phyloP scores from a whole-genome alignment of 148 eudicot genomes.

The Rhododendron williamsianum region DNA sequence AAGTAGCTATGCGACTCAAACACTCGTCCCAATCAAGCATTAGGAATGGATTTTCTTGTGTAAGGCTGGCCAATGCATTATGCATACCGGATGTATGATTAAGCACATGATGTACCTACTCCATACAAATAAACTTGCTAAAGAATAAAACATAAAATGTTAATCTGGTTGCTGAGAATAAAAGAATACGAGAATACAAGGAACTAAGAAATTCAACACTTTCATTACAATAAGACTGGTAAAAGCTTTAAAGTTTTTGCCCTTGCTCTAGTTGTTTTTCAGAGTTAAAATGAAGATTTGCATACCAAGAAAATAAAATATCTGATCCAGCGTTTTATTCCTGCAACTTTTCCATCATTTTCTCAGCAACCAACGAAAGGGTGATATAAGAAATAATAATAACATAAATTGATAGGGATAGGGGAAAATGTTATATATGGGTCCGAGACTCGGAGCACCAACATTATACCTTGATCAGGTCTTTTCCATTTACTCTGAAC shows the following conservation, averaged over 20 bases:
- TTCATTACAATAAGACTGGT: not conserved
- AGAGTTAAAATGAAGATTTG: not conserved
- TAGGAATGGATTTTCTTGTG: constrained; percentile 61
- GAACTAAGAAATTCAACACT: not conserved
- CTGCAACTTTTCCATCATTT: not conserved
- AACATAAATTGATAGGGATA: not conserved
- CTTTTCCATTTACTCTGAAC: constrained; percentile 69
- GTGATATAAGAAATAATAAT: not conserved
- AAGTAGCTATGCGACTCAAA: constrained; percentile 46
- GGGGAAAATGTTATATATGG: not conserved
- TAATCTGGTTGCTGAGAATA: not conserved
- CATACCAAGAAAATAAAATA: not conserved
- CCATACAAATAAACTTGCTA: not conserved
- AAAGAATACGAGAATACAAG: not conserved
- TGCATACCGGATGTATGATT: constrained; percentile 96
- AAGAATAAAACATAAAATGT: not conserved
- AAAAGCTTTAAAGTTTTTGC: not conserved
- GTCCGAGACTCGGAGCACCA: not conserved
- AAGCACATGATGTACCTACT: constrained; percentile 89
- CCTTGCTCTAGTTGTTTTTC: not conserved
- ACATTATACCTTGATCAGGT: constrained; percentile 58
- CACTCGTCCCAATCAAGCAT: constrained; percentile 86
- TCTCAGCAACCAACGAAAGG: constrained; percentile 1
- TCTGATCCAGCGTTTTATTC: not conserved
- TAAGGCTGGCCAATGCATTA: constrained; percentile 66